These are phyloP conservation scores for Dipodascopsis tothii DNA, from an alignment of 805 yeast genomes.

Conservation along the genomic window DNA sequence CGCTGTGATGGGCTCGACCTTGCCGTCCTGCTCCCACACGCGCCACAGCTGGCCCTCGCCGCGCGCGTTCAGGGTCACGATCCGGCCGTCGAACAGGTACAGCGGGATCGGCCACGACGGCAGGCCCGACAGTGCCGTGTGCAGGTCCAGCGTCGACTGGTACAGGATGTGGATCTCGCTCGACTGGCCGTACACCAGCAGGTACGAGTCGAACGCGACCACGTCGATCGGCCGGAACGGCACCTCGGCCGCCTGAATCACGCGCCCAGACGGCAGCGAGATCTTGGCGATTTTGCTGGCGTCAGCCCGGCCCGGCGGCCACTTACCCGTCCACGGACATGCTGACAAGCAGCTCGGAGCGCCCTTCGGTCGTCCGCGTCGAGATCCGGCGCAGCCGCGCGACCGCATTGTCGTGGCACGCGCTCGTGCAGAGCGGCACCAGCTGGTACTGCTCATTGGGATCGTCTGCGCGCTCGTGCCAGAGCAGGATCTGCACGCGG, in stretches of 20 bases:
- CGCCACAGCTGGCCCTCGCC: conserved; percentile 22
- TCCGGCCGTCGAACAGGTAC: conserved; percentile 17
- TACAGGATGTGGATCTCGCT: conserved; percentile 21
- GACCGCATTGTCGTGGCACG: conserved; percentile 17
- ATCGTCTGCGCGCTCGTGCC: conserved; percentile 9
- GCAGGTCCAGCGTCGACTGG: conserved; percentile 18
- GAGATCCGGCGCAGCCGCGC: conserved; percentile 15
- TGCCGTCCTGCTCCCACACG: conserved; percentile 20
- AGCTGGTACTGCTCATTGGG: neutral
- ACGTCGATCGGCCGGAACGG: conserved; percentile 22
- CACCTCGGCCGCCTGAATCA: conserved; percentile 13
- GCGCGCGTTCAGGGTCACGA: conserved; percentile 17
- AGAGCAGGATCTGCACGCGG: conserved; percentile 18
- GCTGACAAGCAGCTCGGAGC: conserved; percentile 17
- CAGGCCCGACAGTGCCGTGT: conserved; percentile 19
- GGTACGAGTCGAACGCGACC: conserved; percentile 9
- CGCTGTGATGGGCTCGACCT: conserved; percentile 17
- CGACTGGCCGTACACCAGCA: conserved; percentile 19
- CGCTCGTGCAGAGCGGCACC: conserved; percentile 18
- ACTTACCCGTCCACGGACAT: conserved; percentile 20
- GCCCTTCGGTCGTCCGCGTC: conserved; percentile 21
- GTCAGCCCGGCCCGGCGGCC: neutral
- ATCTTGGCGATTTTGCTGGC: conserved; percentile 19
- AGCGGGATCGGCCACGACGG: conserved; percentile 20
- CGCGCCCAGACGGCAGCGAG: conserved; percentile 23